Base-by-base conservation (phyloP, 768 basidiomycete species). In the Mrakia frigida region DNA sequence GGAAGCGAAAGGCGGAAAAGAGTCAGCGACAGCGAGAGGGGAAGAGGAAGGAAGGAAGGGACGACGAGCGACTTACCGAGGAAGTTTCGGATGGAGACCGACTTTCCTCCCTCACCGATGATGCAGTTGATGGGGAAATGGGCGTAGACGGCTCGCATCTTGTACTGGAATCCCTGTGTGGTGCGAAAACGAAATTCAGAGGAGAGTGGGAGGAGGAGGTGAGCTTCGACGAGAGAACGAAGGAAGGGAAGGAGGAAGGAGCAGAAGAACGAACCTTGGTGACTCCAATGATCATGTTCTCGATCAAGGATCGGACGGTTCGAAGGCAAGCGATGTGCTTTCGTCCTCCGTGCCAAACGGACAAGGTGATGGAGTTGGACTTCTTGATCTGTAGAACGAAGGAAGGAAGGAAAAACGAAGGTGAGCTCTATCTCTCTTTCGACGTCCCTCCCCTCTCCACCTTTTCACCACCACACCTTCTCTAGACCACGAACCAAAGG, bases 101-200 rank as follows among this genome's bases (percentile, higher is more conserved):
- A 84, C 53, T 82, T 83, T 73, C 92, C 93, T 77, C 84, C 84
- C 11, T 92, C 89, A 83, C 92, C 90, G 81, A 96, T 92, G 84
- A 97, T 96, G 84, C 91, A 91, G 87, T 99, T 99, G 88, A 99
- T 97, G 78, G 97, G 97, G 88, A 99, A 99, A 87, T 99, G 97
- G 81, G 97, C 97, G 83, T 98, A 99, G 72, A 99, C 97, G 37
- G 94, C 88, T 81, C 95, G 93, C 96, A 99, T 98, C 91, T 98
- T 99, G 89, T 99, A 99, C 81, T 90, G 89, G 90, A 98, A 99
- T 79, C 97, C 97, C 95, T 95, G 80, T 21, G 46, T 50, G 46
- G 21, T 11, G 43, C 43, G 43, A 50, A 18, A 2, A 50, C 14
- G 18, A 50, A 50, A 14, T 18, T 18, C 2, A 50, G 46, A 43